Conservation (phyloP, 768 basidiomycete species). For the Nidularia sp. region DNA sequence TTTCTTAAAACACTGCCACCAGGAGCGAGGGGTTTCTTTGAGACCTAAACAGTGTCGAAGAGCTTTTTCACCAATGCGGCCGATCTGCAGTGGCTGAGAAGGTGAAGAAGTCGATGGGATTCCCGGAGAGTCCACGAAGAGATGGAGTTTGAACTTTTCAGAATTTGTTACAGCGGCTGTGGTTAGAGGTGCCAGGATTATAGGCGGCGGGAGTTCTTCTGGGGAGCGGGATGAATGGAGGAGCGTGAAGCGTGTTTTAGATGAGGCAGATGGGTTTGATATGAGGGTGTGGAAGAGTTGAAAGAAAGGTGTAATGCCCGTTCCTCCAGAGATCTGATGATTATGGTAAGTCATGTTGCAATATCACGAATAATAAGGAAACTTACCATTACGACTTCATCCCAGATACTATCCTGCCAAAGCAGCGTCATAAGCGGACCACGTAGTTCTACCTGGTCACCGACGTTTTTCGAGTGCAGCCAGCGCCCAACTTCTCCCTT, state of each 20-base stretch:
- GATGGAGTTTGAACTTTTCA: slow-evolving; percentile 46
- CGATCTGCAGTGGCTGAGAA: slow-evolving; percentile 25
- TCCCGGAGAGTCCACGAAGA: slow-evolving; percentile 60
- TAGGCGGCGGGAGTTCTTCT: slow-evolving; percentile 65
- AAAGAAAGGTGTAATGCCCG: slow-evolving; percentile 83
- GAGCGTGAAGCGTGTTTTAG: slow-evolving; percentile 60
- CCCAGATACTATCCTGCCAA: slow-evolving; percentile 54
- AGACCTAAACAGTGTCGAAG: slow-evolving; percentile 39
- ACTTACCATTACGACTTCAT: slow-evolving; percentile 75
- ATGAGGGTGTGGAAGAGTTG: slow-evolving; percentile 66
- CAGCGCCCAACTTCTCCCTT: slow-evolving; percentile 81
- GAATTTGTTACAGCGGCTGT: slow-evolving; percentile 47
- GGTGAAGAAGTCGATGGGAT: slow-evolving; percentile 11
- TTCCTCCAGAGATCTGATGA: slow-evolving; percentile 78
- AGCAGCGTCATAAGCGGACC: slow-evolving; percentile 73
- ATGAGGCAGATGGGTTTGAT: slow-evolving; percentile 18
- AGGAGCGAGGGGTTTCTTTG: slow-evolving; percentile 16
- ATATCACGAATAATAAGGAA: neutral
- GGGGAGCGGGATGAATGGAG: slow-evolving; percentile 65
- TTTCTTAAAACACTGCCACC: slow-evolving; percentile 28
- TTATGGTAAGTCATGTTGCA: neutral
- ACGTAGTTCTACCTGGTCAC: slow-evolving; percentile 70
- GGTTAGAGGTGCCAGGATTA: slow-evolving; percentile 50
- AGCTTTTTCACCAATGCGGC: slow-evolving; percentile 50
- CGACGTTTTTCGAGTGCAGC: slow-evolving; percentile 67